Conservation (phyloP, 768 basidiomycete genomes). For the Lyophyllum semitale region DNA sequence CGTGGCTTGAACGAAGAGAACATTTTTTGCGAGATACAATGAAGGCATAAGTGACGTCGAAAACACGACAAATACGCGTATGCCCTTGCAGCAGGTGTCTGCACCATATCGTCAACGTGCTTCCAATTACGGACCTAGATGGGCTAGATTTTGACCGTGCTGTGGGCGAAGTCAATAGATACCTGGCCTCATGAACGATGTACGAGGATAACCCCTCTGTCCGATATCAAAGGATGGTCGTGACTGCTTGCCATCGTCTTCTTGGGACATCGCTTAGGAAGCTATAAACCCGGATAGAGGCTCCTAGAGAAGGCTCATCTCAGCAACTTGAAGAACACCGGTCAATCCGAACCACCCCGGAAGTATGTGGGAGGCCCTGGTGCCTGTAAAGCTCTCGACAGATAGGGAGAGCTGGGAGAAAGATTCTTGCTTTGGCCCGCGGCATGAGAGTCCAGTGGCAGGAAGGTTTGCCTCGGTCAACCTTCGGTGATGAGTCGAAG, state of each 20-base stretch:
- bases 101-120: background rate
- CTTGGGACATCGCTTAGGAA: too few relatives aligned
- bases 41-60: background rate
- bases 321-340: background rate
- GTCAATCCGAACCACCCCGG: too few relatives aligned
- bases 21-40: background rate
- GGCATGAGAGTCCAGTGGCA: background rate
- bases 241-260: background rate
- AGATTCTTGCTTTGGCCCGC: background rate
- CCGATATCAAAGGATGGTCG: background rate
- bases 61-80: background rate
- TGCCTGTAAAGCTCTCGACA: background rate
- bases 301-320: background rate
- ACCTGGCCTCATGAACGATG: background rate
- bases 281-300: background rate
- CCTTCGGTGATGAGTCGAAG: background rate
- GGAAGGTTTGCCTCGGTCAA: background rate
- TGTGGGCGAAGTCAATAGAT: background rate
- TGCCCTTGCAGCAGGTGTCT: background rate
- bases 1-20: background rate
- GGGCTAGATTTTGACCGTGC: background rate
- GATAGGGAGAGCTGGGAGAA: background rate
- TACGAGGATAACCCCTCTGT: background rate
- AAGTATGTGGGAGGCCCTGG: background rate
- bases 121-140: background rate